Base-by-base conservation (phyloP, 805 yeast genomes). In the Tetrapisispora nanseiensis region DNA sequence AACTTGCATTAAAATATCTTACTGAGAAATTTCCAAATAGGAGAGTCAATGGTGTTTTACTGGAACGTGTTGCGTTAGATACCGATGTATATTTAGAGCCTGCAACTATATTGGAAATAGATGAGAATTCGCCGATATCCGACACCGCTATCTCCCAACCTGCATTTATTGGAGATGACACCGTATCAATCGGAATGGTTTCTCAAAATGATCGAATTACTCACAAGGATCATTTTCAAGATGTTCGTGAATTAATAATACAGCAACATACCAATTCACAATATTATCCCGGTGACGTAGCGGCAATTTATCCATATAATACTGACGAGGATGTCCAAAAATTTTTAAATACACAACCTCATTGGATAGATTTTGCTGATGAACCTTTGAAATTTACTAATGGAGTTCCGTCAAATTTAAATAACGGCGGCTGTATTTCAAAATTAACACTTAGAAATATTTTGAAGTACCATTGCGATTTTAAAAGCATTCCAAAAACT, bases 251-350 rank as follows among this genome's bases (percentile, higher is more conserved):
- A 41, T 59, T 87, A 12, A 55, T 58, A 0, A 65, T 86, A 15
- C 59, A 65, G 22, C 41, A 40, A 1, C 42, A 44, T 4, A 56
- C 52, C 1, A 52, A 69, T 12, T 45, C 52, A 2, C 10, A 23
- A 1, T 84, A 75, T 51, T 43, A 51, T 2, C 89, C 96, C 1
- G 97, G 97, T 4, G 97, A 92, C 55, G 78, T 94, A 0, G 62
- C 82, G 0, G 76, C 82, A 0, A 54, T 92, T 16, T 86, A 80
- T 54, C 95, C 98, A 0, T 62, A 72, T 12, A 92, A 92, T 55
- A 75, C 76, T 36, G 69, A 72, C 6, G 61, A 54, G 0, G 76
- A 75, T 45, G 97, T 92, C 1, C 72, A 82, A 4, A 60, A 68
- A 0, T 66, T 92, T 13, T 59, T 92, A 9, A 70, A 74, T 27